Conservation (phyloP, 225 moss, liverwort and hornwort genomes). For the Sphagnum tenellum region DNA sequence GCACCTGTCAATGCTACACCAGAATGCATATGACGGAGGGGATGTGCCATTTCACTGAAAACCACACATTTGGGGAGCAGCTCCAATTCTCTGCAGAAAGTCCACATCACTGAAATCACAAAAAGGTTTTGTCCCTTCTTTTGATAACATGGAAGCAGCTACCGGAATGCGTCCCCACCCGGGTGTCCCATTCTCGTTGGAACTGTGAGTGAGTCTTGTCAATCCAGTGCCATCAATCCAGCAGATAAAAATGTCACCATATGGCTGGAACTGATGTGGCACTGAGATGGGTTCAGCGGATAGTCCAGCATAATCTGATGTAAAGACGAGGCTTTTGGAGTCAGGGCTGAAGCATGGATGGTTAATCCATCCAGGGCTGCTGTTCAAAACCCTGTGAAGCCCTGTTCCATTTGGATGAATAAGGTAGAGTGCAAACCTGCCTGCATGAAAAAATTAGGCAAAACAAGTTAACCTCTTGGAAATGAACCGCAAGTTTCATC, state of each 20-base stretch:
- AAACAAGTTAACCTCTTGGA: no score
- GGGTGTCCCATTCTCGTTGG: slow-evolving; percentile 60
- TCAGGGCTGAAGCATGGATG: slow-evolving; percentile 77
- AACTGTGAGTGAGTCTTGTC: slow-evolving; percentile 60
- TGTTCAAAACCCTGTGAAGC: slow-evolving; percentile 43
- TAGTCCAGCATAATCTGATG: slow-evolving; percentile 59
- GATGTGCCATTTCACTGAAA: no score
- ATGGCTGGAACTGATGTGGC: slow-evolving; percentile 39
- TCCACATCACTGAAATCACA: no score
- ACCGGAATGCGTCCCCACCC: slow-evolving; percentile 34
- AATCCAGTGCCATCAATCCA: slow-evolving; percentile 57
- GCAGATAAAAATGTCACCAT: slow-evolving; percentile 56
- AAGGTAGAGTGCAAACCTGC: slow-evolving; percentile 23
- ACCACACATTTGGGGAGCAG: no score
- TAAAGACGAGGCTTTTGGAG: slow-evolving; percentile 35
- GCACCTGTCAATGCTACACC: no score
- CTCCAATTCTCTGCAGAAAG: no score
- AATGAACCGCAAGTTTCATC: no score
- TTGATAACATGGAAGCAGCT: no score
- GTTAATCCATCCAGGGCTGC: slow-evolving; percentile 17
- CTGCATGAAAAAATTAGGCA: neutral
- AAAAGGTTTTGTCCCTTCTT: no score
- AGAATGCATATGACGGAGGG: no score
- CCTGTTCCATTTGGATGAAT: slow-evolving; percentile 72
- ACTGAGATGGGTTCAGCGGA: slow-evolving; percentile 60